Evolutionary conservation across 306 rosid species (phyloP).

Genomic region (Prunus mira): DNA sequence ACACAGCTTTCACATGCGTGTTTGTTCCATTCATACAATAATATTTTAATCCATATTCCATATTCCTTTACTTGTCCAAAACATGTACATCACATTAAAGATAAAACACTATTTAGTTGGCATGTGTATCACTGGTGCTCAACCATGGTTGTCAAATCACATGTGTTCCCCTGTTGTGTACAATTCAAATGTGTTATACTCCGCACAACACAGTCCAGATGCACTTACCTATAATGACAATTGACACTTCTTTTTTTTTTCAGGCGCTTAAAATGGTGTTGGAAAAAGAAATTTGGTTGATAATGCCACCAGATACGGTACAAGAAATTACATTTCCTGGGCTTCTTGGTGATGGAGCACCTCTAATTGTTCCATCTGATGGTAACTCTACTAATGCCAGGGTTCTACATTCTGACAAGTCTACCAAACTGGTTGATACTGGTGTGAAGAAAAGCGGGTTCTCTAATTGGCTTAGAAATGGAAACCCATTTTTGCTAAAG

Average conservation of each 20-base stretch:
- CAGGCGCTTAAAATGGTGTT: slow-evolving; percentile 97
- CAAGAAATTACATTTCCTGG: slow-evolving; percentile 93
- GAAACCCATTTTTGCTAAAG: slow-evolving; percentile 79
- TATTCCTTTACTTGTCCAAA: not conserved
- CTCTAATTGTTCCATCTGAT: slow-evolving; percentile 60
- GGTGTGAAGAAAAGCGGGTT: slow-evolving; percentile 60
- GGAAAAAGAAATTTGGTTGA: slow-evolving; percentile 85
- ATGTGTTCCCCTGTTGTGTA: not conserved
- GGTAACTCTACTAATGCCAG: slow-evolving; percentile 42
- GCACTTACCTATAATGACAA: not conserved
- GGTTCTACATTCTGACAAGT: slow-evolving; percentile 45
- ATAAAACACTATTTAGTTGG: not conserved
- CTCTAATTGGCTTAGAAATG: slow-evolving; percentile 68
- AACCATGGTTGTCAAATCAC: not conserved
- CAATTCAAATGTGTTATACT: not conserved
- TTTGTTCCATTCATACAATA: not conserved
- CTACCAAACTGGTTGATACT: slow-evolving; percentile 41
- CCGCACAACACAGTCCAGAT: not conserved
- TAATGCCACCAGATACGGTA: slow-evolving; percentile 74
- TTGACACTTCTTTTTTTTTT: slow-evolving; percentile 15
- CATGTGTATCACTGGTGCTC: not conserved
- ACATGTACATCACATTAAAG: not conserved
- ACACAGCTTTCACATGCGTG: not conserved
- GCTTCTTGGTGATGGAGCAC: slow-evolving; percentile 96
- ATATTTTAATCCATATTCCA: not conserved